phyloP scores from a whole-genome alignment of 768 basidiomycete species.

The Mycena galericulata region DNA sequence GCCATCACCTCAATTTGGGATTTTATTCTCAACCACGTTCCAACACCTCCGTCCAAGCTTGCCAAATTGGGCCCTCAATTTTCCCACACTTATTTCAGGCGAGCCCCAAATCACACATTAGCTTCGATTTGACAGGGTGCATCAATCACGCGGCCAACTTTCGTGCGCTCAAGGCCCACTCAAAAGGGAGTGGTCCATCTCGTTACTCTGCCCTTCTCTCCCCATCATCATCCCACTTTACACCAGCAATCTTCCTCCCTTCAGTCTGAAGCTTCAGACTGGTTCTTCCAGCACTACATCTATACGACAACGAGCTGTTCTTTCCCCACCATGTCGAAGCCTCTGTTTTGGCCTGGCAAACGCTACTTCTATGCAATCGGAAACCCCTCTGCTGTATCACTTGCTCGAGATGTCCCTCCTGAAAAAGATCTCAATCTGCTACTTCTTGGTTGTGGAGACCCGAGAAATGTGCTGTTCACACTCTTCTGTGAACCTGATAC shows the following conservation, averaged over 20 bases:
- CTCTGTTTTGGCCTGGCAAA: slow-evolving; percentile 56
- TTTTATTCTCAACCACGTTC: slow-evolving; percentile 19
- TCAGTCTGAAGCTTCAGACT: slow-evolving; percentile 15
- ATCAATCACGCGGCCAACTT: slow-evolving; percentile 26
- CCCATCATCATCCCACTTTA: slow-evolving; percentile 21
- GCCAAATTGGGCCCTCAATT: slow-evolving; percentile 22
- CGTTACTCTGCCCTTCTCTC: slow-evolving; percentile 14
- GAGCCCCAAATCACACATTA: slow-evolving; percentile 25
- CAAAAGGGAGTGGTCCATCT: slow-evolving; percentile 7
- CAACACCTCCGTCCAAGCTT: slow-evolving; percentile 20
- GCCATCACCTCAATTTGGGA: slow-evolving; percentile 17
- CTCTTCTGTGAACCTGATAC: slow-evolving; percentile 44
- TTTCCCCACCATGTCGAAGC: slow-evolving; percentile 53
- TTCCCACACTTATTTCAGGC: slow-evolving; percentile 23
- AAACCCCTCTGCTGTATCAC: slow-evolving; percentile 65
- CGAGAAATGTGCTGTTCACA: slow-evolving; percentile 66
- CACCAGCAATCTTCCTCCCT: slow-evolving; percentile 19
- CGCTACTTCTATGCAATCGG: slow-evolving; percentile 71
- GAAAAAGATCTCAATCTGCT: slow-evolving; percentile 60
- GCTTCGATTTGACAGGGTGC: slow-evolving; percentile 26
- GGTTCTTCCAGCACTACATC: slow-evolving; percentile 16
- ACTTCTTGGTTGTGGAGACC: slow-evolving; percentile 69
- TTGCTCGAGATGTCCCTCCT: slow-evolving; percentile 61
- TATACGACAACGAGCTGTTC: slow-evolving; percentile 18
- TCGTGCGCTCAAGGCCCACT: slow-evolving; percentile 20